These are phyloP conservation scores for Fraxinus sp. DNA, from an alignment of 305 asterid species.

Conservation along the genomic window DNA sequence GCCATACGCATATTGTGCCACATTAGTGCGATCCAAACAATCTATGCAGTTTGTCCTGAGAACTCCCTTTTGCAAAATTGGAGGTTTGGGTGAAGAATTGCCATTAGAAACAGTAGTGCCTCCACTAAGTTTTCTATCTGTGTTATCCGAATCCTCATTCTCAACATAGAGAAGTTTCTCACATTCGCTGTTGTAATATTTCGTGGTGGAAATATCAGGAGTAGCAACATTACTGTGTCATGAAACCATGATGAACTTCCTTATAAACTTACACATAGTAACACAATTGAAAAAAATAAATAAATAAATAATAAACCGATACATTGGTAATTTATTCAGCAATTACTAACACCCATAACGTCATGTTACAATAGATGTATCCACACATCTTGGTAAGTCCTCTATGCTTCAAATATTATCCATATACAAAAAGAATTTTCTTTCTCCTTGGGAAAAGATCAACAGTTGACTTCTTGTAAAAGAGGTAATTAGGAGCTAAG, in stretches of 20 bases:
- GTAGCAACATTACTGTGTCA: slow-evolving; percentile 51
- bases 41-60: slow-evolving; percentile 98
- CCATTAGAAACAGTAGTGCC: slow-evolving; percentile 37
- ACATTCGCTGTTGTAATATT: slow-evolving; percentile 38
- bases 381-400: slow-evolving; percentile 10
- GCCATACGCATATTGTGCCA: slow-evolving; percentile 97
- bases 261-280: neutral
- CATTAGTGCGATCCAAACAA: slow-evolving; percentile 98
- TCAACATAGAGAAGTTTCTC: slow-evolving; percentile 52
- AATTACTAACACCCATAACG: slow-evolving; percentile 7
- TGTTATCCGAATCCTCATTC: slow-evolving; percentile 49
- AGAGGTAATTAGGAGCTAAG: neutral
- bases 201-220: slow-evolving; percentile 39
- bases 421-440: neutral
- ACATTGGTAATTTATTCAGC: neutral
- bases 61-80: slow-evolving; percentile 78
- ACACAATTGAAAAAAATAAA: neutral
- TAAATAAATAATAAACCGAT: neutral
- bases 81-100: slow-evolving; percentile 53
- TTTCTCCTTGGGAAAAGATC: neutral
- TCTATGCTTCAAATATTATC: neutral
- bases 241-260: slow-evolving; percentile 17
- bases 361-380: neutral
- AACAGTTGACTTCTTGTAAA: neutral
- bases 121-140: slow-evolving; percentile 47